These are phyloP conservation scores for Catenaria anguillulae DNA, from an alignment of 371 early-diverging fungal species.

Conservation along the genomic window DNA sequence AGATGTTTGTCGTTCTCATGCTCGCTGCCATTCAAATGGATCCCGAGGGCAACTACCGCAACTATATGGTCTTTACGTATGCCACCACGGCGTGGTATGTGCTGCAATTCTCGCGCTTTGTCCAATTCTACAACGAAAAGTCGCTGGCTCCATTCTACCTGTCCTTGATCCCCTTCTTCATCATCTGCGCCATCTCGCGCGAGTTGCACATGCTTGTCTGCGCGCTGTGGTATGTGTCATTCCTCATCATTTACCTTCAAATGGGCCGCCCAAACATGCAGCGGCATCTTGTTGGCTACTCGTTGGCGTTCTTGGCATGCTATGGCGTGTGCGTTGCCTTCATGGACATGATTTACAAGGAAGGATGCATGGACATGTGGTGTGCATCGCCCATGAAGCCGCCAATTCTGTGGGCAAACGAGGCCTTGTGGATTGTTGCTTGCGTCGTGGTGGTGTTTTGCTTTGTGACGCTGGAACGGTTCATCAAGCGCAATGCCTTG, in stretches of 20 bases:
- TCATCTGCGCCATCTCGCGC: conserved; percentile 21
- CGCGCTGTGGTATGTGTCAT: conserved; percentile 25
- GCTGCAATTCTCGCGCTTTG: conserved; percentile 8
- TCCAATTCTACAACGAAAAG: conserved; percentile 3
- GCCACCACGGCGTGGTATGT: background rate
- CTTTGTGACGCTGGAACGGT: conserved; percentile 20
- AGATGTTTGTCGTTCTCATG: conserved; percentile 4
- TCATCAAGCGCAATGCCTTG: conserved; percentile 23
- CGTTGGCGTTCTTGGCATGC: conserved; percentile 10
- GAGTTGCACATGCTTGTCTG: conserved; percentile 24
- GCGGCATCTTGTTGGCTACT: conserved; percentile 18
- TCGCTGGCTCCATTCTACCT: conserved; percentile 12
- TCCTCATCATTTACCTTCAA: conserved; percentile 24
- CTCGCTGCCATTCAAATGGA: background rate
- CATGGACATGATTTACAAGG: conserved; percentile 17
- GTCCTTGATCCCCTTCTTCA: conserved; percentile 20
- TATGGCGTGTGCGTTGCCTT: conserved; percentile 12
- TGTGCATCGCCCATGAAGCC: conserved; percentile 16
- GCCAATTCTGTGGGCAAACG: conserved; percentile 14
- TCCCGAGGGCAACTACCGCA: background rate
- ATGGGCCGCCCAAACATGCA: conserved; percentile 19
- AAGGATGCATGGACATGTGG: conserved; percentile 11
- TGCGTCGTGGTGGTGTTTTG: conserved; percentile 11
- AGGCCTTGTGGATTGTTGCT: conserved; percentile 16
- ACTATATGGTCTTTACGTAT: conserved; percentile 3